Conservation (phyloP, 1,284 basidiomycete genomes). For the Golubevia sp. region DNA sequence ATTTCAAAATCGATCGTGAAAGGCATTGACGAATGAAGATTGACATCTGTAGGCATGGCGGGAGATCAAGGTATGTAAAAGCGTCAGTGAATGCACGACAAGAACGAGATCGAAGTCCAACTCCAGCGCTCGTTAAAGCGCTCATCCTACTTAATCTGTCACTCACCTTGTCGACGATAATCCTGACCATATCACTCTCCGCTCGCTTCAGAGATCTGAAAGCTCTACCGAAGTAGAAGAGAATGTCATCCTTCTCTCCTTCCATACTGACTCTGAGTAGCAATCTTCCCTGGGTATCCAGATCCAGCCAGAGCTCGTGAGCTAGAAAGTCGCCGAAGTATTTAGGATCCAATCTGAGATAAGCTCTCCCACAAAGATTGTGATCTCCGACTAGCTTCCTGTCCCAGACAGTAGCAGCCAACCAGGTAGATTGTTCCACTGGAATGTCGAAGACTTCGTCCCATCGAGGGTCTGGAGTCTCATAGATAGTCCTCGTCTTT, state of each 20-base stretch:
- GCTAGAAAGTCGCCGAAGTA: constrained; percentile 86
- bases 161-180: constrained; percentile 92
- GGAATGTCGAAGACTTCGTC: constrained; percentile 96
- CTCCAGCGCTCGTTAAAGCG: constrained; percentile 1
- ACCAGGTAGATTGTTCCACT: constrained; percentile 79
- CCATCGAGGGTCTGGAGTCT: constrained; percentile 87
- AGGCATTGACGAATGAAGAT: constrained; percentile 89
- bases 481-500: constrained; percentile 95
- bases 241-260: constrained; percentile 95
- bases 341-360: constrained; percentile 86
- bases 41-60: constrained; percentile 72
- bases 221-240: constrained; percentile 94
- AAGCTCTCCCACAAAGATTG: constrained; percentile 86
- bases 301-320: constrained; percentile 88
- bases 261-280: constrained; percentile 94
- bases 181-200: constrained; percentile 92
- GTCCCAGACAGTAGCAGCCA: constrained; percentile 93
- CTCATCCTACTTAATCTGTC: background rate
- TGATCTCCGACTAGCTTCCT: constrained; percentile 76
- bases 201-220: constrained; percentile 93
- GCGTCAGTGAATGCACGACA: background rate
- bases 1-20: constrained; percentile 72
- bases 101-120: background rate
- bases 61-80: background rate
- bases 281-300: constrained; percentile 85